Percentiles rank a stretch among this genome's conserved stretches.
Conservation (phyloP, 1,139 yeast species). For the Kodamaea fungicola region DNA sequence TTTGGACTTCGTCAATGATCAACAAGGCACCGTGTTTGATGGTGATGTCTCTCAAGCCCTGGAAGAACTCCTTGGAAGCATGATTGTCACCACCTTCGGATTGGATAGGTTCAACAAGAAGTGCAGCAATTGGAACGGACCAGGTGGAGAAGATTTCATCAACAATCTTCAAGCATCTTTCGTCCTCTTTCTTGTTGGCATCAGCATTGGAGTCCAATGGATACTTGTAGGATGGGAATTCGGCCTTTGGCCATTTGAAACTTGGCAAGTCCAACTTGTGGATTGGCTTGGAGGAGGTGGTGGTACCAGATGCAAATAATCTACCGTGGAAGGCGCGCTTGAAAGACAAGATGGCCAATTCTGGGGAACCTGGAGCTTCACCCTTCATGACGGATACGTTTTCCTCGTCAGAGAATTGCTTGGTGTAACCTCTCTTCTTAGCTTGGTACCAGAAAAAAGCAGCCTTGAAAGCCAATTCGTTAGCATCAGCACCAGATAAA, state of each 20-base stretch:
- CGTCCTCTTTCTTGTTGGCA: constrained; percentile 62
- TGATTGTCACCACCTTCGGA: constrained; percentile 90
- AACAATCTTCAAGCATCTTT: constrained; percentile 57
- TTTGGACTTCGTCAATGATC: constrained; percentile 83
- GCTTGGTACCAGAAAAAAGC: constrained; percentile 74
- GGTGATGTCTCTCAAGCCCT: constrained; percentile 70
- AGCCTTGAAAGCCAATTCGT: constrained; percentile 81
- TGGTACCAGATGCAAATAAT: constrained; percentile 72
- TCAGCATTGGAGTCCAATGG: constrained; percentile 59
- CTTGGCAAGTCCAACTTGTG: constrained; percentile 84
- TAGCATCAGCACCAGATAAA: constrained; percentile 79
- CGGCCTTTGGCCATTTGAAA: constrained; percentile 85
- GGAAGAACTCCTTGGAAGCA: constrained; percentile 72
- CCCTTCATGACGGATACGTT: constrained; percentile 60
- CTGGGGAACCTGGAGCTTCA: constrained; percentile 72
- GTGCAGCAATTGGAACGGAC: constrained; percentile 70
- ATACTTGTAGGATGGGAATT: constrained; percentile 71
- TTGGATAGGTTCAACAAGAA: constrained; percentile 77
- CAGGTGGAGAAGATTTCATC: constrained; percentile 56
- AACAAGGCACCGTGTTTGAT: constrained; percentile 62
- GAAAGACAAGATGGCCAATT: constrained; percentile 68
- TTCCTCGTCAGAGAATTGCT: constrained; percentile 58
- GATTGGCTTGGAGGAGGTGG: constrained; percentile 78
- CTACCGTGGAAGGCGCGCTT: constrained; percentile 81
- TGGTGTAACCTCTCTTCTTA: constrained; percentile 50